Conservation (phyloP, 2,329 filamentous ascomycete genomes). For the Ascochyta rabiei region DNA sequence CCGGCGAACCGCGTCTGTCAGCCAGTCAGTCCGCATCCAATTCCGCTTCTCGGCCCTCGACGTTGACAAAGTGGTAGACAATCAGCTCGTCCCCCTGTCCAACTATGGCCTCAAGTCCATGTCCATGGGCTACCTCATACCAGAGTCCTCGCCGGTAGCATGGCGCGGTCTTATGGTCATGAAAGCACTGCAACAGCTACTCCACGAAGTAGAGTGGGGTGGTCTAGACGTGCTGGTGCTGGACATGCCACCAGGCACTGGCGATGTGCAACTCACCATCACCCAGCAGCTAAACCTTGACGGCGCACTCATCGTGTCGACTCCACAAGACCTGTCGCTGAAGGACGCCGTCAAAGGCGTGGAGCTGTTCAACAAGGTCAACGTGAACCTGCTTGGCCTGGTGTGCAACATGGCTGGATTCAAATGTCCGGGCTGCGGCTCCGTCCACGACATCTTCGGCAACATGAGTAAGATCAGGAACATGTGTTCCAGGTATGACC, state of each 20-base stretch:
- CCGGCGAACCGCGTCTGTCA: conserved; percentile 77
- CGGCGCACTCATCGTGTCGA: conserved; percentile 86
- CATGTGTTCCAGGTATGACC: conserved; percentile 73
- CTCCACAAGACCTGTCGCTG: conserved; percentile 89
- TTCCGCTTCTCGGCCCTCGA: neutral
- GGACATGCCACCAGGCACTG: conserved; percentile 91
- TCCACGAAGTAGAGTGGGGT: conserved; percentile 95
- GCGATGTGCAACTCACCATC: conserved; percentile 95
- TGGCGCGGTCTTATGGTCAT: conserved; percentile 98
- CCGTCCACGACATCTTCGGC: conserved; percentile 50
- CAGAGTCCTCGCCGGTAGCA: conserved; percentile 80
- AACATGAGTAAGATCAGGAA: conserved; percentile 77
- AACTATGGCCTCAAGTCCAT: conserved; percentile 98
- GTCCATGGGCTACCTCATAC: conserved; percentile 96
- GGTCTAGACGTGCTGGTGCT: conserved; percentile 86
- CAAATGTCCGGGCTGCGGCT: conserved; percentile 58
- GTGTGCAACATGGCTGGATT: conserved; percentile 59
- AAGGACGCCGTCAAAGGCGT: conserved; percentile 92
- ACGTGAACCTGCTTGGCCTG: conserved; percentile 80
- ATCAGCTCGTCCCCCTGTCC: conserved; percentile 82
- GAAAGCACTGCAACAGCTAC: conserved; percentile 92
- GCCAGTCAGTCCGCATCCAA: conserved; percentile 59
- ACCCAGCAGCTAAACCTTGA: conserved; percentile 92
- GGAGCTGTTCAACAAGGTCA: conserved; percentile 87
- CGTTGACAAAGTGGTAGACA: conserved; percentile 57